Base-by-base conservation (phyloP, 1,139 yeast genomes). In the Lipomyces yarrowii region DNA sequence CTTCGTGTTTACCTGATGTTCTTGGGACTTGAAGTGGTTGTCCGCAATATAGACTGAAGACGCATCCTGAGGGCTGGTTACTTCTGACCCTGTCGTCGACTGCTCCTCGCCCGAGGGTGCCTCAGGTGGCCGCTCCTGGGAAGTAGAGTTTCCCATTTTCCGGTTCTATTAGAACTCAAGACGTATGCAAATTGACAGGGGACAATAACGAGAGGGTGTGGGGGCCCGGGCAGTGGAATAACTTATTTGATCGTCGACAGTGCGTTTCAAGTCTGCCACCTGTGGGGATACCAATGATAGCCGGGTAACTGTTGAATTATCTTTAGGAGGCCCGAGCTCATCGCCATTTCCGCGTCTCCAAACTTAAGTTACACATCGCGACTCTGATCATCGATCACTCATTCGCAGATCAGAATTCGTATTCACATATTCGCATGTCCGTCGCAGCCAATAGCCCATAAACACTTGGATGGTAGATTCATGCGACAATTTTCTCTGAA, bases 101-200 rank as follows among this genome's bases (percentile, higher is more conserved):
- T 42, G 60, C 15, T 23, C 65, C 18, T 55, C 67, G 7, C 67
- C 57, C 59, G 56, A 60, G 21, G 67, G 57, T 7, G 64, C 54
- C 23, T 65, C 60, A 3, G 56, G 61, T 26, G 57, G 68, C 58
- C 51, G 53, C 59, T 75, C 77, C 56, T 74, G 76, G 26, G 77
- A 75, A 18, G 76, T 69, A 21, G 78, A 75, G 67, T 75, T 75
- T 35, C 78, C 75, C 75, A 73, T 73, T 42, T 18, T 42, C 48
- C 4, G 8, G 48, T n/a, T 42, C 48, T n/a, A 42, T 4, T 42
- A n/a, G 48, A 42, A 30, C 56, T 58, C 8, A 37, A n/a, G 57
- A 10, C 7, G 10, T 10, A 21, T 33, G 21, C 54, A 33, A 32
- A 39, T n/a, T 11, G 51, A 11, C 10, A 15, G 8, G 13, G 32